phyloP scores from a whole-genome alignment of 2,329 filamentous ascomycete species.

The Paecilomyces niveus region DNA sequence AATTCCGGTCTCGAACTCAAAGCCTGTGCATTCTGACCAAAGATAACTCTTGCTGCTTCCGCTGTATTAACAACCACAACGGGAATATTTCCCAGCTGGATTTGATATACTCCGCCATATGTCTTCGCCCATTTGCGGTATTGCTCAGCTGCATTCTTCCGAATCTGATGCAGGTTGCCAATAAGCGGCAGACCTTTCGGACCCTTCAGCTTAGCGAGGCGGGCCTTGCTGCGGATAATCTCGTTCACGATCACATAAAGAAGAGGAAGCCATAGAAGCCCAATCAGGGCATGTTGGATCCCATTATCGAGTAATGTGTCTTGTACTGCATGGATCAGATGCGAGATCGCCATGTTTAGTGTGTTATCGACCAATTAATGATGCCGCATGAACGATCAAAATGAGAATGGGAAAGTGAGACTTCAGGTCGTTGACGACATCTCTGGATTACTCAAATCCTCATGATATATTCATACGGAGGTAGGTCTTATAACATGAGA shows the following conservation, averaged over 20 bases:
- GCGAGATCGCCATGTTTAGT: neutral
- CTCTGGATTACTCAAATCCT: neutral
- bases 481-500: neutral
- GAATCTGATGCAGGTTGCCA: conserved; percentile 50
- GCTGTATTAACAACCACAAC: conserved; percentile 52
- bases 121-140: conserved; percentile 49
- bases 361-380: neutral
- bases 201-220: conserved; percentile 42
- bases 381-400: neutral
- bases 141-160: conserved; percentile 49
- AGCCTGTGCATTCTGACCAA: conserved; percentile 48
- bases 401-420: neutral
- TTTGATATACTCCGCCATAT: conserved; percentile 49
- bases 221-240: conserved; percentile 37
- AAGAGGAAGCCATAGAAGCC: conserved; percentile 23
- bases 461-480: neutral
- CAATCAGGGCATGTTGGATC: neutral
- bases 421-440: neutral
- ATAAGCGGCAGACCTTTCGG: conserved; percentile 48
- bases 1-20: conserved; percentile 51
- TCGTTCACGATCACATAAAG: conserved; percentile 46
- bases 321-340: neutral
- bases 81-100: conserved; percentile 51
- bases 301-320: neutral
- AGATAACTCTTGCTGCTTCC: conserved; percentile 44